A percentile compares a stretch with the other conserved stretches of the same genome.
These are phyloP conservation scores for Phialocephala subalpina DNA, from an alignment of 2,329 filamentous ascomycete genomes.

Conservation along the genomic window DNA sequence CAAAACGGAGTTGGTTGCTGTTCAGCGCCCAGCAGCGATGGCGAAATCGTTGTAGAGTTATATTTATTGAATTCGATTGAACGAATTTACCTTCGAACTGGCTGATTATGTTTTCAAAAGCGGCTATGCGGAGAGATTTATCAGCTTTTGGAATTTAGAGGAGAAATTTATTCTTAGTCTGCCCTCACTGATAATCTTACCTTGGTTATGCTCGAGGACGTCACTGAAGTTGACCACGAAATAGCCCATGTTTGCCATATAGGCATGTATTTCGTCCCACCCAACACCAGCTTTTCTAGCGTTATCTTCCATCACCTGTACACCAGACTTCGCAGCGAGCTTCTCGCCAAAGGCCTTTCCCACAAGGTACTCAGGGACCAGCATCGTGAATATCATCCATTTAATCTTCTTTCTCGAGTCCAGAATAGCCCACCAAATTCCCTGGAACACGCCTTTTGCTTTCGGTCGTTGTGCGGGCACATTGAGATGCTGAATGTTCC, in stretches of 20 bases:
- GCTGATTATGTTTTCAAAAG: not conserved
- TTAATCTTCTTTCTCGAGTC: slow-evolving; percentile 6
- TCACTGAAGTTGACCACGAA: not conserved
- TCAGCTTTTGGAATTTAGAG: not conserved
- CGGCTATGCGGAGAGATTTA: not conserved
- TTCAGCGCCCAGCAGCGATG: not conserved
- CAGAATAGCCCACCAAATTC: slow-evolving; percentile 10
- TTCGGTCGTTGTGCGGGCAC: slow-evolving; percentile 20
- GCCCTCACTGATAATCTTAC: not conserved
- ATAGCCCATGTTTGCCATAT: not conserved
- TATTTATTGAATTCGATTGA: not conserved
- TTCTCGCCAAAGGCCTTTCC: not conserved
- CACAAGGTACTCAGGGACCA: slow-evolving; percentile 11
- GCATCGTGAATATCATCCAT: slow-evolving; percentile 11
- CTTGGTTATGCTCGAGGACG: not conserved
- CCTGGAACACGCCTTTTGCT: not conserved
- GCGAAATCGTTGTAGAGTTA: not conserved
- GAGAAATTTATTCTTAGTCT: not conserved
- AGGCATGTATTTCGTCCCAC: not conserved
- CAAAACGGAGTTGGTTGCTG: not conserved
- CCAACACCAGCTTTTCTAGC: not conserved
- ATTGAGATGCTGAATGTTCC: slow-evolving; percentile 34
- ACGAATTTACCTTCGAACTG: not conserved
- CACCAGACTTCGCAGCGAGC: not conserved
- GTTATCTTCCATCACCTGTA: not conserved